Evolutionary conservation across 768 basidiomycete genomes (phyloP), one percentile per base, ranked within the genome.

Genomic region (Lyophyllum semitale): DNA sequence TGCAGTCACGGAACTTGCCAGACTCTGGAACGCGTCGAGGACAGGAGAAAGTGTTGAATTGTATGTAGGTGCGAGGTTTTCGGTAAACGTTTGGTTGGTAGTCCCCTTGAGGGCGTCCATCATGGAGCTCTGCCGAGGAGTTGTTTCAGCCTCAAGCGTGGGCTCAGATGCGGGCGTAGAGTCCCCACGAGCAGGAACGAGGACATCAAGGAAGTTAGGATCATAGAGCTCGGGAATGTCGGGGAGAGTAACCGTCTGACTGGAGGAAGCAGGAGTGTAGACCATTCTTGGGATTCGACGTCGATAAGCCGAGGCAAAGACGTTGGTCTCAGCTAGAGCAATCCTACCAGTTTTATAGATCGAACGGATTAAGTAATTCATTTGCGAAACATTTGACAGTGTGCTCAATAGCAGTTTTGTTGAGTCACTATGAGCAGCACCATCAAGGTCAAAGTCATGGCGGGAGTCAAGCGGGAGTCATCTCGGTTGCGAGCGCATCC

Each of bases 151-250:
- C 7, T 15, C 20, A 18, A 42, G 9, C n/a, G 27, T 37, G 18
- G 38, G 8, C 27, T 42, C 40, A 6, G 9, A 11, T 1, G 25
- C 25, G 7, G 42, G 49, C 41, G 23, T 35, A 5, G 53, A 38
- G 38, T 58, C 45, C n/a, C 8, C 23, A 9, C 59, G 32, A 2
- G 57, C 45, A 27, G 85, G 84, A n/a, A 87, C 58, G 20, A 88
- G 77, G 38, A 74, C 61, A 64, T 87, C 77, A 48, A 87, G 77
- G 59, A 82, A 87, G 60, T 79, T 75, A 29, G 78, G 69, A 50
- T 84, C 68, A 53, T 76, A 81, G 27, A 89, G 79, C 61, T 88
- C 85, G 1, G 79, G 79, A 42, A 89, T 77, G 33, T 68, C 53
- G 0, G 87, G 87, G 12, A 88, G 71, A 6, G 78, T 74, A 48